Evolutionary conservation across 306 rosid species (phyloP), one percentile per base, ranked within the genome.

Genomic region (Acmispon strigosus): DNA sequence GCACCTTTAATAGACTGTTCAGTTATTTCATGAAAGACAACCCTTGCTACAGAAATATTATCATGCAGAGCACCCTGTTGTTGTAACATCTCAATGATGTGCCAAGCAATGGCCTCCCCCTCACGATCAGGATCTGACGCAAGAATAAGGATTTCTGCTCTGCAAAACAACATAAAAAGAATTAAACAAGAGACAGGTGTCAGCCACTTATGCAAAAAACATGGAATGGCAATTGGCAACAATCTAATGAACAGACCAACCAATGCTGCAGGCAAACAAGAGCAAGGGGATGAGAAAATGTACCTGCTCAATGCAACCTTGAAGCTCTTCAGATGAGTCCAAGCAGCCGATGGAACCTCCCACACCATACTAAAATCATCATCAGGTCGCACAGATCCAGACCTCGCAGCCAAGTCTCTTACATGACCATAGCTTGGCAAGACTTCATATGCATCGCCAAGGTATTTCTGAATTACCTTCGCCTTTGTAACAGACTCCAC

Each of bases 61-160:
- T 86, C 82, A 1, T 45, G 85, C 75, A 94, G 72, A 70, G 95
- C 89, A 69, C 89, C 97, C 79, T 91, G 97, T 65, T 89, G 99
- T 34, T 87, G 86, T 76, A 94, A 80, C 99, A 91, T 94, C 90
- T 94, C 99, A 69, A 91, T 17, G 45, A 94, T 87, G 82, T 94
- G 99, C 99, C 99, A 94, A 37, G 97, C 90, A 75, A 94, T 94
- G 74, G 99, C 97, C 90, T 94, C 99, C 48, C 99, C 99, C 81
- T 94, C 99, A 39, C 99, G 96, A 76, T 94, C 97, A 14, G 99
- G 99, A 89, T 94, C 97, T 70, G 99, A 94, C 36, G 99, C 99
- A 83, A 94, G 95, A 83, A 94, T 91, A 70, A 94, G 95, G 84
- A 84, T 84, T 84, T 94, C 91, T 84, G 97, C 99, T 77, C 99